phyloP scores from a whole-genome alignment of 805 yeast genomes.

The Yarrowia sp. region DNA sequence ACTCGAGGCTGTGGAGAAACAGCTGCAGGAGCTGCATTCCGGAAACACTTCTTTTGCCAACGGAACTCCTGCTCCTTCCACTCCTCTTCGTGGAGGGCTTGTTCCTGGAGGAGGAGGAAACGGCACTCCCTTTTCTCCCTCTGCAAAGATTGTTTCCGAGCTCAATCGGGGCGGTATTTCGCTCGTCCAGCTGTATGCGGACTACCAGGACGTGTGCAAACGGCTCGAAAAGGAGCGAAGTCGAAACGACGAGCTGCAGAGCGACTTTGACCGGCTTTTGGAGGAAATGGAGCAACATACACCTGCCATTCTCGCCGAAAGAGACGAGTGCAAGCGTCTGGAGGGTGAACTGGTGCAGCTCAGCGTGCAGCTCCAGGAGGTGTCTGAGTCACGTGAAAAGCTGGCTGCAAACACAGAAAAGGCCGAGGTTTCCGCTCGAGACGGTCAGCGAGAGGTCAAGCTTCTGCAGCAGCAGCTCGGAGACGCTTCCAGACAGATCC shows the following conservation, averaged over 20 bases:
- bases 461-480: constrained; percentile 63
- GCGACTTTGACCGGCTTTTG: constrained; percentile 73
- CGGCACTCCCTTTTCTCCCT: constrained; percentile 54
- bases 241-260: constrained; percentile 72
- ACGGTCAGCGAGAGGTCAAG: constrained; percentile 57
- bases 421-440: constrained; percentile 50
- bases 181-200: constrained; percentile 69
- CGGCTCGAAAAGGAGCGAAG: constrained; percentile 73
- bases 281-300: constrained; percentile 78
- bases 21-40: constrained; percentile 40
- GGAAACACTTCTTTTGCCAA: constrained; percentile 43
- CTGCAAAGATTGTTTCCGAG: constrained; percentile 63
- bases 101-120: constrained; percentile 43
- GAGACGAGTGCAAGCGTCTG: constrained; percentile 61
- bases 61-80: constrained; percentile 39
- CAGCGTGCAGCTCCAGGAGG: constrained; percentile 57
- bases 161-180: constrained; percentile 60
- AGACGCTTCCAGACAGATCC: constrained; percentile 86
- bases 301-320: constrained; percentile 75
- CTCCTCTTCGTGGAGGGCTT: constrained; percentile 42
- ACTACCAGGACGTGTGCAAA: constrained; percentile 66
- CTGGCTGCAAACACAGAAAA: constrained; percentile 49
- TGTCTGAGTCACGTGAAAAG: constrained; percentile 52
- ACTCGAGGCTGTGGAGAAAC: constrained; percentile 56
- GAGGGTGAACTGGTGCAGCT: constrained; percentile 65